Percentiles rank a stretch among this genome's conserved stretches.
Evolutionary conservation across 2,329 filamentous ascomycete genomes (phyloP).

Genomic region (Xylariaceae sp.): DNA sequence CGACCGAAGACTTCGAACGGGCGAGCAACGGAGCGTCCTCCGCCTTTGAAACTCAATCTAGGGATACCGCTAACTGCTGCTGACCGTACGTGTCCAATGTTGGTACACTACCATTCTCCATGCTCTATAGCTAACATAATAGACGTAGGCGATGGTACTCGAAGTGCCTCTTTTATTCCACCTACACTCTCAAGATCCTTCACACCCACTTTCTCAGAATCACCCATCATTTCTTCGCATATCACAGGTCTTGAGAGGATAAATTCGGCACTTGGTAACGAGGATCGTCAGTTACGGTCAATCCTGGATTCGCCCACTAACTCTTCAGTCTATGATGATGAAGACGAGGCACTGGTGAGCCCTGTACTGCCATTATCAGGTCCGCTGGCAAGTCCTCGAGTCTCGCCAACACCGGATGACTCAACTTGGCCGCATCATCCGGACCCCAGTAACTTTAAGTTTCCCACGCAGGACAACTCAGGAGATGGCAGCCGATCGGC

Average conservation of each 20-base stretch:
- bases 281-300: background rate
- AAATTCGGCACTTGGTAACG: background rate
- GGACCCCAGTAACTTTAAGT: slow-evolving; percentile 2
- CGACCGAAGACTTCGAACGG: slow-evolving; percentile 24
- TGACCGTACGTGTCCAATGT: background rate
- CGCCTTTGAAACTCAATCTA: slow-evolving; percentile 16
- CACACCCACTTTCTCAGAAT: slow-evolving; percentile 7
- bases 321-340: slow-evolving; percentile 20
- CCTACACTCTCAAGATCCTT: slow-evolving; percentile 7
- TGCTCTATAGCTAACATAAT: too few species aligned
- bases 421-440: slow-evolving; percentile 1
- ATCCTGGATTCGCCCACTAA: slow-evolving; percentile 15
- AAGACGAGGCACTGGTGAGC: slow-evolving; percentile 23
- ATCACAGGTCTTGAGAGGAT: background rate
- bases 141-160: slow-evolving; percentile 2
- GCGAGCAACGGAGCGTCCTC: slow-evolving; percentile 13
- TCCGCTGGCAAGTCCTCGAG: slow-evolving; percentile 24
- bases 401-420: slow-evolving; percentile 13
- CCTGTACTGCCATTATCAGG: slow-evolving; percentile 27
- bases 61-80: slow-evolving; percentile 2
- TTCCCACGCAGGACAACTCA: slow-evolving; percentile 9
- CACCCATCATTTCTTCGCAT: slow-evolving; percentile 6
- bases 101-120: too few species aligned
- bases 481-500: background rate
- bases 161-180: slow-evolving; percentile 15